Percentiles rank a stretch among this genome's conserved stretches.
phyloP scores from a whole-genome alignment of 352 stramenopile genomes.

The Sclerospora graminicola region DNA sequence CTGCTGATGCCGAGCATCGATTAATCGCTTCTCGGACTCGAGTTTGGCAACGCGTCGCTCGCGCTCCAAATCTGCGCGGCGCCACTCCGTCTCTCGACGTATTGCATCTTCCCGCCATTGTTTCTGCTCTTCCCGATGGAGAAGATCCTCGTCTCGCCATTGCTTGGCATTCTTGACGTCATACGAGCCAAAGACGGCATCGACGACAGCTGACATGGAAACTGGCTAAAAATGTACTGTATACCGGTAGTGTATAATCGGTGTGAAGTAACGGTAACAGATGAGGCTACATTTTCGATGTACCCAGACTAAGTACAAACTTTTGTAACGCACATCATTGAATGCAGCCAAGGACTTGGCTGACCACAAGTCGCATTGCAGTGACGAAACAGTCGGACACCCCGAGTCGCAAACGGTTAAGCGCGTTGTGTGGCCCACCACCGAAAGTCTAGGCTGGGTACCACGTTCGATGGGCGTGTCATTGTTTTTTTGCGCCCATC shows the following conservation, averaged over 20 bases:
- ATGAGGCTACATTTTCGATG: neutral
- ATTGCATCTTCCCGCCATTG: conserved; percentile 75
- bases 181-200: conserved; percentile 68
- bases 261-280: no score
- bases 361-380: neutral
- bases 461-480: no score
- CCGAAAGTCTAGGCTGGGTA: no score
- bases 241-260: no score
- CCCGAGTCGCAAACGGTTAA: no score
- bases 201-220: conserved; percentile 47
- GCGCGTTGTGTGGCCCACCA: no score
- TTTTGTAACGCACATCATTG: no score
- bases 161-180: conserved; percentile 66
- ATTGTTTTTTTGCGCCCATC: no score
- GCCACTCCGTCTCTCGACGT: conserved; percentile 55
- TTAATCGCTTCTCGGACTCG: conserved; percentile 52
- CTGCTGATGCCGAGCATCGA: conserved; percentile 57
- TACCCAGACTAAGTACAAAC: no score
- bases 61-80: conserved; percentile 53
- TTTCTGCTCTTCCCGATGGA: conserved; percentile 53
- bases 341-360: no score
- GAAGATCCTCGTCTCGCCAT: conserved; percentile 66
- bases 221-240: no score
- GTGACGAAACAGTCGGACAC: neutral
- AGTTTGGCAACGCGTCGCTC: conserved; percentile 49